Conservation (phyloP, 2,329 filamentous ascomycete genomes). For the Chaetomium globosum region DNA sequence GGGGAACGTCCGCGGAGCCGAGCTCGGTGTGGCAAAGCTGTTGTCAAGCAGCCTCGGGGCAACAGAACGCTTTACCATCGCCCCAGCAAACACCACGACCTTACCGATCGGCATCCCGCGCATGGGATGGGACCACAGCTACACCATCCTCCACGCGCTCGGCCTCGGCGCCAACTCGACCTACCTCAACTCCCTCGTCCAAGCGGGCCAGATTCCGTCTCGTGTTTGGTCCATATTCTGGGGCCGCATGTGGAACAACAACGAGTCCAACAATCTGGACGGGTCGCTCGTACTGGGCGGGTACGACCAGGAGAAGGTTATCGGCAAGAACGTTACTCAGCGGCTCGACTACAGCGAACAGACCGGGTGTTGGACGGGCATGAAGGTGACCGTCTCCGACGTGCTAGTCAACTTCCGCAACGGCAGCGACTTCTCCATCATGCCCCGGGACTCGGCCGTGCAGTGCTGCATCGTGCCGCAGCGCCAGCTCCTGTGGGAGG, state of each 20-base stretch:
- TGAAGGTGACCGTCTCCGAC: slow-evolving; percentile 37
- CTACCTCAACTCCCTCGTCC: slow-evolving; percentile 37
- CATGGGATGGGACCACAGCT: slow-evolving; percentile 38
- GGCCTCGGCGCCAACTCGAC: slow-evolving; percentile 42
- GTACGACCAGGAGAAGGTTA: slow-evolving; percentile 42
- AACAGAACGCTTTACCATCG: slow-evolving; percentile 30
- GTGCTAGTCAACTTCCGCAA: slow-evolving; percentile 38
- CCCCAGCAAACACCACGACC: slow-evolving; percentile 18
- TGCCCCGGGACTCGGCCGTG: slow-evolving; percentile 36
- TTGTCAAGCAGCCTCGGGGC: slow-evolving; percentile 34
- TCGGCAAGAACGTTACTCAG: slow-evolving; percentile 39
- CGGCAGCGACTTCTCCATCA: slow-evolving; percentile 38
- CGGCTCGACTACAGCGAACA: slow-evolving; percentile 35
- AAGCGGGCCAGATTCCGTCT: slow-evolving; percentile 35
- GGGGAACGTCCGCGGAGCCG: slow-evolving; percentile 11
- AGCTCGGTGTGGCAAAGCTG: slow-evolving; percentile 35
- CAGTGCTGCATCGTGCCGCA: slow-evolving; percentile 41
- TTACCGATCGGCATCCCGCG: slow-evolving; percentile 39
- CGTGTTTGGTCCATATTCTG: slow-evolving; percentile 45
- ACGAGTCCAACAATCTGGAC: slow-evolving; percentile 34
- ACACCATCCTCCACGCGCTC: slow-evolving; percentile 38
- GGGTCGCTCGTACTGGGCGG: slow-evolving; percentile 42
- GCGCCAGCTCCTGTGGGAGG: slow-evolving; percentile 40
- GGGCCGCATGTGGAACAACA: slow-evolving; percentile 41
- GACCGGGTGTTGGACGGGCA: slow-evolving; percentile 39